Conservation (phyloP, 2,329 filamentous ascomycete genomes). For the Biscogniauxia sp. region DNA sequence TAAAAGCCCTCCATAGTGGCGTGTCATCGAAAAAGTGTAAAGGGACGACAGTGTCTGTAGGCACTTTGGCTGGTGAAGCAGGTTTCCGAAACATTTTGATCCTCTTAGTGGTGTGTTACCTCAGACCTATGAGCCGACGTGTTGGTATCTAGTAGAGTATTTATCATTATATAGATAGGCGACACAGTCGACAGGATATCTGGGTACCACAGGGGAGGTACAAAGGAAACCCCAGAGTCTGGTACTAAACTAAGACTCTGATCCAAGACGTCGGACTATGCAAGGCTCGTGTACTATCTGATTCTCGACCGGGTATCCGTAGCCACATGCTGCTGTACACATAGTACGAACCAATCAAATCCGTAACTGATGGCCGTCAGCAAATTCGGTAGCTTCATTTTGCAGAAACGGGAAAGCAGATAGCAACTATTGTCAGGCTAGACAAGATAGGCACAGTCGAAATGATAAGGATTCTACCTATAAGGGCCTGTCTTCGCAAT, state of each 20-base stretch:
- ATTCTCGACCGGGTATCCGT: neutral
- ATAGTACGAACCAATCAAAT: neutral
- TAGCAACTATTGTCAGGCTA: neutral
- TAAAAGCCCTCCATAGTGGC: constrained; percentile 19
- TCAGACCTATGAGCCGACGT: neutral
- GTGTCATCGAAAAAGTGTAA: constrained; percentile 28
- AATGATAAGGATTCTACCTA: neutral
- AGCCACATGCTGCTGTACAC: neutral
- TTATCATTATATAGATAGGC: no score
- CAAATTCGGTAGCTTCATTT: neutral
- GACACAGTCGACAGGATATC: neutral
- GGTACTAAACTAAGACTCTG: no score
- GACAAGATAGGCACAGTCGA: neutral
- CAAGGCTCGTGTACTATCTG: neutral
- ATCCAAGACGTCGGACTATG: neutral
- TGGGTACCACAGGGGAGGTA: neutral
- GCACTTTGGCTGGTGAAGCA: neutral
- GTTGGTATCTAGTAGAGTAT: no score
- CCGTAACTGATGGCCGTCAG: neutral
- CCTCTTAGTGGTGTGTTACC: neutral
- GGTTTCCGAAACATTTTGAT: neutral
- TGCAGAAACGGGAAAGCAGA: neutral
- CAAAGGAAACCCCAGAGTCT: neutral
- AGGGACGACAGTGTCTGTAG: constrained; percentile 24
- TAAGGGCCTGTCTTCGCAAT: no score